Evolutionary conservation across 768 basidiomycete species (phyloP).

Genomic region (Mycena maculata): DNA sequence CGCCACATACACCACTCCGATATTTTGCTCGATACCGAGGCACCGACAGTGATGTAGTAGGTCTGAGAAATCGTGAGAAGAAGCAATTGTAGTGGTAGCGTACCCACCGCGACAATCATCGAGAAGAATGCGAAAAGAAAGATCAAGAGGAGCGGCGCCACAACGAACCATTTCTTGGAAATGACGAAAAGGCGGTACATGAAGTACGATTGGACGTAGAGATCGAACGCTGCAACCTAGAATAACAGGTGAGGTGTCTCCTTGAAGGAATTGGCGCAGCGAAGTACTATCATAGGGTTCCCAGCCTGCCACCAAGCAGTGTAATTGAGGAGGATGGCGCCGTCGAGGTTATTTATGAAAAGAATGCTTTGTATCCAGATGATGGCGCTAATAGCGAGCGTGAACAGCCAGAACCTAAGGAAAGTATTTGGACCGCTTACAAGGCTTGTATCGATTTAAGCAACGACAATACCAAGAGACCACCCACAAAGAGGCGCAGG

Average conservation of each 20-base stretch:
- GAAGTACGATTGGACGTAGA: slow-evolving; percentile 20
- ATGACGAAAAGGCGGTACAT: slow-evolving; percentile 18
- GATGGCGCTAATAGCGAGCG: neutral
- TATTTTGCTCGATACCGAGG: neutral
- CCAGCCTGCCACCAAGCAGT: slow-evolving; percentile 20
- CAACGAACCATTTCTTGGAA: slow-evolving; percentile 1
- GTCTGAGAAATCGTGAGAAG: neutral
- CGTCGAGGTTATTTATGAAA: neutral
- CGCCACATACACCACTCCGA: neutral
- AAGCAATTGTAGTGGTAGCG: too few species aligned
- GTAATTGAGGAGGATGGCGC: slow-evolving; percentile 12
- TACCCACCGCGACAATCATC: slow-evolving; percentile 11
- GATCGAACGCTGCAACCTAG: slow-evolving; percentile 13
- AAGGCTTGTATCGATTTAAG: slow-evolving; percentile 10
- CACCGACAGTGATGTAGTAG: slow-evolving; percentile 12
- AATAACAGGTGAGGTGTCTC: neutral
- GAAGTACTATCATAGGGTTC: slow-evolving; percentile 16
- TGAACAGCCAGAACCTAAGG: neutral
- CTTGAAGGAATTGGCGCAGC: neutral
- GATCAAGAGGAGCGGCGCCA: neutral
- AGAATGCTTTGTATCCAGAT: slow-evolving; percentile 19
- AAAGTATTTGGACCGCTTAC: neutral
- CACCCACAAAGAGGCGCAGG: neutral
- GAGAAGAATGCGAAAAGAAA: slow-evolving; percentile 17
- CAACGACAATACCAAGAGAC: neutral